A percentile compares a stretch with the other conserved stretches of the same genome.
phyloP scores from a whole-genome alignment of 202 grass and related monocot species.

The Brachypodium distachyon region DNA sequence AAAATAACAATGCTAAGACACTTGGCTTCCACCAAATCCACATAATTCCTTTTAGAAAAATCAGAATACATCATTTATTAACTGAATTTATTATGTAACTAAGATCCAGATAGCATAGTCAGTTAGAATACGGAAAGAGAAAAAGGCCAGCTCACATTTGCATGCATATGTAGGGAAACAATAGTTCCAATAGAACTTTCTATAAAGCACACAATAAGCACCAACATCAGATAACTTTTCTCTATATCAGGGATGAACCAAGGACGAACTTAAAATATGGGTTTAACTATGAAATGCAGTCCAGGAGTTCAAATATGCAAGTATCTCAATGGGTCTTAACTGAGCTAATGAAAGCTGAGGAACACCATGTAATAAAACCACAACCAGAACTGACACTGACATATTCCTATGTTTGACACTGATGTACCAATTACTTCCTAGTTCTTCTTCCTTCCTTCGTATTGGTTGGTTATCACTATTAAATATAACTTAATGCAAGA shows the following conservation, averaged over 20 bases:
- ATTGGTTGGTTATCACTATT: neutral
- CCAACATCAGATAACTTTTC: neutral
- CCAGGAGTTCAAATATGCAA: neutral
- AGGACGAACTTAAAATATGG: neutral
- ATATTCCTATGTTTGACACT: constrained; percentile 12
- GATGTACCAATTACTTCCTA: constrained; percentile 11
- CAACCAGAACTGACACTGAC: neutral
- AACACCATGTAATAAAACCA: neutral
- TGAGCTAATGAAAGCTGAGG: neutral
- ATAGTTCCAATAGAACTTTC: neutral
- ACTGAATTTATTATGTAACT: neutral
- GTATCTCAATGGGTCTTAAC: neutral
- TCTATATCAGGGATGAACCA: neutral
- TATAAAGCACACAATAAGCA: neutral
- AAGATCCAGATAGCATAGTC: neutral
- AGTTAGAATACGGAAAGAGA: neutral
- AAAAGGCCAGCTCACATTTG: neutral
- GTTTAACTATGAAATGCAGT: neutral
- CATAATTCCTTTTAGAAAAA: neutral
- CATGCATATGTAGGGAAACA: neutral
- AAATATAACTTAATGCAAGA: constrained; percentile 1
- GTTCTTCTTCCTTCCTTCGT: neutral
- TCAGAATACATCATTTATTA: neutral
- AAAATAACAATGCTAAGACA: neutral
- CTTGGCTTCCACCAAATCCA: neutral